These are phyloP conservation scores for Leptomonas seymouri DNA, from an alignment of 208 protist species.

Conservation along the genomic window DNA sequence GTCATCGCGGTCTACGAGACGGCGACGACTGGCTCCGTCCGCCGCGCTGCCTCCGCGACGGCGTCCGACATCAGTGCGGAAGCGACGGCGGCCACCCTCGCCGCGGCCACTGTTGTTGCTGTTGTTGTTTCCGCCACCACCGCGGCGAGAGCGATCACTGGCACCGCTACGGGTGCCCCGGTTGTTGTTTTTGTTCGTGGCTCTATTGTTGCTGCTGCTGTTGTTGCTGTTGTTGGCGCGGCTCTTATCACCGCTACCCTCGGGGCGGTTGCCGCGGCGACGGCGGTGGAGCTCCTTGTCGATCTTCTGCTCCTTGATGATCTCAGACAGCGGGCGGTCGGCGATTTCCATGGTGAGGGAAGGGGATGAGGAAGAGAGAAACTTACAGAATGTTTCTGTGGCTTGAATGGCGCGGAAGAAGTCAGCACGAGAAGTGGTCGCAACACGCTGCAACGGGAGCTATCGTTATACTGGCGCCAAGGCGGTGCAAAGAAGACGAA, in stretches of 20 bases:
- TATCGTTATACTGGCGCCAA: not conserved
- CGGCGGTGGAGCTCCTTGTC: constrained; percentile 62
- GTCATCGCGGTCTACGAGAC: constrained; percentile 22
- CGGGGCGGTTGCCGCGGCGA: constrained; percentile 29
- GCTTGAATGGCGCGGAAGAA: not conserved
- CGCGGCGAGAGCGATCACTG: constrained; percentile 15
- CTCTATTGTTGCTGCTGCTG: constrained; percentile 10
- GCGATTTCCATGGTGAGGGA: constrained; percentile 75
- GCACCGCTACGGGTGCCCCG: constrained; percentile 19
- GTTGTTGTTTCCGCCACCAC: constrained; percentile 11
- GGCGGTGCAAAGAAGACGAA: not conserved
- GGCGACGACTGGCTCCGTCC: constrained; percentile 20
- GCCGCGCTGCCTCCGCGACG: constrained; percentile 19
- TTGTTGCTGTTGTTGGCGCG: constrained; percentile 14
- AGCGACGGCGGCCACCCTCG: constrained; percentile 26
- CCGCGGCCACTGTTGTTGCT: constrained; percentile 3
- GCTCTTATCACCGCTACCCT: constrained; percentile 18
- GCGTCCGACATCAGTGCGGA: constrained; percentile 24
- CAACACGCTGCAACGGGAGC: constrained; percentile 2
- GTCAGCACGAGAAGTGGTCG: not conserved
- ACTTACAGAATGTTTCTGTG: not conserved
- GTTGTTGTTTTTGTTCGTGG: constrained; percentile 8
- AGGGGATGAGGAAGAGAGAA: not conserved
- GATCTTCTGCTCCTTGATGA: constrained; percentile 92
- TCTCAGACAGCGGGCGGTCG: constrained; percentile 78